Conservation (phyloP, 2,329 filamentous ascomycete genomes). For the Botrytis sinoallii region DNA sequence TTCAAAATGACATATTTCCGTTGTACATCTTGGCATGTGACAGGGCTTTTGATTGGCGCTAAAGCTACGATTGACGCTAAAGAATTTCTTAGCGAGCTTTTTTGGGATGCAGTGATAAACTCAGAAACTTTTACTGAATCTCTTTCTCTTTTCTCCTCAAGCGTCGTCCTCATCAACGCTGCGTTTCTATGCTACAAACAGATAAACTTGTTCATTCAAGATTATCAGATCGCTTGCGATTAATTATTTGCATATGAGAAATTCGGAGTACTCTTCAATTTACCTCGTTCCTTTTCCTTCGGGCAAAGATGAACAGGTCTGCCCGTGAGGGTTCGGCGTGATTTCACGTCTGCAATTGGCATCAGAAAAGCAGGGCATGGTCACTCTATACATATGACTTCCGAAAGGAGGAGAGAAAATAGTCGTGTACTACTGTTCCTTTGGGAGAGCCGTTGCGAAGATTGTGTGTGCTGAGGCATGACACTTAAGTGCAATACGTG, state of each 20-base stretch:
- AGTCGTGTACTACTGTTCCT: constrained; percentile 51
- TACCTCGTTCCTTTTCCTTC: constrained; percentile 45
- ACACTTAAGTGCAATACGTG: constrained; percentile 97
- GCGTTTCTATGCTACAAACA: constrained; percentile 93
- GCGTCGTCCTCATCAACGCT: constrained; percentile 85
- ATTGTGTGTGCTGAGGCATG: constrained; percentile 65
- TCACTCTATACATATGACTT: constrained; percentile 37
- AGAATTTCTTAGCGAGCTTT: not conserved
- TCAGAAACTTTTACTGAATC: not conserved
- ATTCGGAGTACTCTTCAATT: constrained; percentile 95
- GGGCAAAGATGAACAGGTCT: constrained; percentile 51
- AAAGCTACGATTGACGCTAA: constrained; percentile 1
- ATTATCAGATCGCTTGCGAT: constrained; percentile 32
- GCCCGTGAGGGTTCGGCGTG: constrained; percentile 86
- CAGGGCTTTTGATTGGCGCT: not conserved
- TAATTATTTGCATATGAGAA: constrained; percentile 75
- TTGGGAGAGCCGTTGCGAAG: constrained; percentile 93
- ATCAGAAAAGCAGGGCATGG: constrained; percentile 80
- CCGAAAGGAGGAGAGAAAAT: constrained; percentile 37
- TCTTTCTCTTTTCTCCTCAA: constrained; percentile 38
- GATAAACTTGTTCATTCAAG: constrained; percentile 45
- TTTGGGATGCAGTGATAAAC: constrained; percentile 8
- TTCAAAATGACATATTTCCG: not conserved
- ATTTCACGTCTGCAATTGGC: constrained; percentile 77
- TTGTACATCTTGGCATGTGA: not conserved